phyloP scores from a whole-genome alignment of 2,329 filamentous ascomycete genomes.

The Alternaria brassicae region DNA sequence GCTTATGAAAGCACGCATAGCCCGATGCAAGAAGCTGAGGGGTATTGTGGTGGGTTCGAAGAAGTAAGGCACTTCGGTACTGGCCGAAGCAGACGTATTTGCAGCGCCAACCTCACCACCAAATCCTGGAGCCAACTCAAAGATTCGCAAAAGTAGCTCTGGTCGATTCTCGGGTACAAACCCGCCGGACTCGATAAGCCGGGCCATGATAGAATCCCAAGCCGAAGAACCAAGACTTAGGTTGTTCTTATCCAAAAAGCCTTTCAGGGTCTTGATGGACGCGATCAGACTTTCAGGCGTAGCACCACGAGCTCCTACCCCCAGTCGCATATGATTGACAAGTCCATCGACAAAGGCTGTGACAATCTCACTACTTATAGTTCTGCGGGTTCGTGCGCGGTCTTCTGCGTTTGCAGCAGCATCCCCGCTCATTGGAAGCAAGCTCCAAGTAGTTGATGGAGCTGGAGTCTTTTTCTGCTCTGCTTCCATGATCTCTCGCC shows the following conservation, averaged over 20 bases:
- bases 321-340: constrained; percentile 55
- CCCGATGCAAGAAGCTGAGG: constrained; percentile 54
- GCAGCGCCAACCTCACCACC: constrained; percentile 50
- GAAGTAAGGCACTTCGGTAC: constrained; percentile 49
- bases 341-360: constrained; percentile 62
- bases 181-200: constrained; percentile 59
- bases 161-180: constrained; percentile 56
- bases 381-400: constrained; percentile 50
- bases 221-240: constrained; percentile 52
- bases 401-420: constrained; percentile 30
- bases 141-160: constrained; percentile 50
- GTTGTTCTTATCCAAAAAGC: constrained; percentile 47
- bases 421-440: constrained; percentile 32
- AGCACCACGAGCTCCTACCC: constrained; percentile 52
- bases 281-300: constrained; percentile 44
- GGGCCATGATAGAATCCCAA: constrained; percentile 57
- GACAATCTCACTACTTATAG: constrained; percentile 66
- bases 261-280: constrained; percentile 47
- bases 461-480: constrained; percentile 29
- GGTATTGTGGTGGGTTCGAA: constrained; percentile 54
- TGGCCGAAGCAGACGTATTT: constrained; percentile 40
- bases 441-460: constrained; percentile 29
- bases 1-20: constrained; percentile 50
- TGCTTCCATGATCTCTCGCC: constrained; percentile 51
- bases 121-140: constrained; percentile 51